Evolutionary conservation across 1,284 basidiomycete genomes (phyloP).

Genomic region (Apiotrichum montevideense): DNA sequence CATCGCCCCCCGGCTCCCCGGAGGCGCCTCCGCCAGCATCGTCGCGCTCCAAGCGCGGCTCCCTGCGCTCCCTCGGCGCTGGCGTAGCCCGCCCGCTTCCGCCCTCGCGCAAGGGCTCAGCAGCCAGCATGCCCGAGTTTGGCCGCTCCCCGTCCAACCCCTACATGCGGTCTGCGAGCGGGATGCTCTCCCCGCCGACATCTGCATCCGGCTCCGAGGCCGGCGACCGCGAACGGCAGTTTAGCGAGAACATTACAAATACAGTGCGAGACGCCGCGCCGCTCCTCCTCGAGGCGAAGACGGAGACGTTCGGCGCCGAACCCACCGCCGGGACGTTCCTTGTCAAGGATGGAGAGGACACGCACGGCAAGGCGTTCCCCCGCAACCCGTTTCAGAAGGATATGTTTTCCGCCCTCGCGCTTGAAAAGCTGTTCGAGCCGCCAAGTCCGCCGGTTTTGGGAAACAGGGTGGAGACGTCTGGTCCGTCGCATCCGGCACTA

Average conservation of each 20-base stretch:
- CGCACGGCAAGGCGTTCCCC: slow-evolving; percentile 38
- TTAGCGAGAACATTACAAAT: not conserved
- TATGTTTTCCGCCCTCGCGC: slow-evolving; percentile 73
- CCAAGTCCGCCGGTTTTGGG: slow-evolving; percentile 61
- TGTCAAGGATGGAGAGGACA: slow-evolving; percentile 68
- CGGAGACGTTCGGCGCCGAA: not conserved
- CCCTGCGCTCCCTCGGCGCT: slow-evolving; percentile 31
- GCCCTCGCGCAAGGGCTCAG: slow-evolving; percentile 15
- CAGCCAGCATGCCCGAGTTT: slow-evolving; percentile 5
- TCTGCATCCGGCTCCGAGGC: slow-evolving; percentile 4
- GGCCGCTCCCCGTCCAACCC: slow-evolving; percentile 13
- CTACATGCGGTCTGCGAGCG: slow-evolving; percentile 9
- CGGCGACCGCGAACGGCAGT: not conserved
- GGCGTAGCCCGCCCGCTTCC: slow-evolving; percentile 33
- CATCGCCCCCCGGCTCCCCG: slow-evolving; percentile 56
- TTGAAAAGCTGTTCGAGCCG: slow-evolving; percentile 86
- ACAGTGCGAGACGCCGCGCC: not conserved
- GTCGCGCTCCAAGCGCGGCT: slow-evolving; percentile 28
- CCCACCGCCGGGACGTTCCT: slow-evolving; percentile 63
- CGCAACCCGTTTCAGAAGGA: slow-evolving; percentile 53
- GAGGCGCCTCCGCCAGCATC: slow-evolving; percentile 49
- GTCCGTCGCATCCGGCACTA: not conserved
- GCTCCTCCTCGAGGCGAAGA: slow-evolving; percentile 1
- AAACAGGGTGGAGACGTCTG: not conserved
- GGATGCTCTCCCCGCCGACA: slow-evolving; percentile 17